A percentile compares a stretch with the other conserved stretches of the same genome.
phyloP scores from a whole-genome alignment of 2,329 filamentous ascomycete genomes.

The Aspergillus sp. region DNA sequence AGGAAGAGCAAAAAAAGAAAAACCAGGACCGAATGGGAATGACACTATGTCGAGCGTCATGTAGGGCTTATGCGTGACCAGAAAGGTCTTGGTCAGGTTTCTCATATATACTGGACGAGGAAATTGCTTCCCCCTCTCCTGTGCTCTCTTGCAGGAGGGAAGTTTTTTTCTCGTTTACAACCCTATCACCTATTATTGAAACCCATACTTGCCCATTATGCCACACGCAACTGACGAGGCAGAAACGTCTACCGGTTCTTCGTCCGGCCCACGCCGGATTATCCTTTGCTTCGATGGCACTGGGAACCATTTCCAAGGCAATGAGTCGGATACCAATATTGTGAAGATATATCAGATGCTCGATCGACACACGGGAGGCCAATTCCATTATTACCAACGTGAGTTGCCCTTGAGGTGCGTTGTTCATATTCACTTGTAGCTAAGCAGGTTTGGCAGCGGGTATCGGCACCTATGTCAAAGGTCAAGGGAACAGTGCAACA shows the following conservation, averaged over 20 bases:
- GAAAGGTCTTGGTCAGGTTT: background rate
- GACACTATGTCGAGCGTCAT: background rate
- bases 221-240: background rate
- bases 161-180: background rate
- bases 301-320: slow-evolving; percentile 20
- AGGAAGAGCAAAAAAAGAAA: too few species aligned
- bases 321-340: slow-evolving; percentile 46
- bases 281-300: slow-evolving; percentile 14
- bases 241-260: background rate
- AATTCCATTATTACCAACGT: slow-evolving; percentile 5
- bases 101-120: background rate
- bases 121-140: background rate
- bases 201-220: background rate
- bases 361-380: slow-evolving; percentile 18
- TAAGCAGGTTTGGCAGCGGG: background rate
- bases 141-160: too few species aligned
- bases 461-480: background rate
- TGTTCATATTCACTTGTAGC: background rate
- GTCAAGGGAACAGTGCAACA: background rate
- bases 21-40: too few species aligned
- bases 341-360: slow-evolving; percentile 42
- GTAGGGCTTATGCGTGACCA: background rate
- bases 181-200: too few species aligned
- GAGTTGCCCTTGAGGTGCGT: background rate
- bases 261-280: background rate